Base-by-base conservation (phyloP, 2,329 filamentous ascomycete species). In the Dactylella cylindrospora region DNA sequence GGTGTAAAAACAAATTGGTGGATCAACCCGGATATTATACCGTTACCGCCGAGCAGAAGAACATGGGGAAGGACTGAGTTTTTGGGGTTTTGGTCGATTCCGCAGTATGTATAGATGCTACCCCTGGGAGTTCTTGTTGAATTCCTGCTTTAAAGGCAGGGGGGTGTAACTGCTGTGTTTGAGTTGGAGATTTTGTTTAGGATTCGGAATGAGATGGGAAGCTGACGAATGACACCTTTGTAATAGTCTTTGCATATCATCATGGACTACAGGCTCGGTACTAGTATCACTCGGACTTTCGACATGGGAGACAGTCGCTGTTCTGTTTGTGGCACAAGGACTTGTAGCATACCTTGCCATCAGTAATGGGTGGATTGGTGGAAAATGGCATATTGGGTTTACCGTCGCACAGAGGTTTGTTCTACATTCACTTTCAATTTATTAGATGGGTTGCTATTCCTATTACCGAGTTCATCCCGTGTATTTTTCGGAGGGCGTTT, bases 21-120 rank as follows among this genome's bases (percentile, higher is more conserved):
- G 57, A 62, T 62, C 49, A 62, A 62, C 31, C 57, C 57, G 25
- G 57, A 62, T 17, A 62, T 62, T 29, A 62, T 62, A 12, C 57
- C 57, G 22, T 25, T 62, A 25, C 57, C 57, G 2, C 57, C 57
- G 7, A 49, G 36, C 35, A 35, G 57, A 35, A 15, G 57, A n/a
- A 62, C 57, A 28, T 62, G 57, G 57, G 57, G 57, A 22, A 41
- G 57, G n/a, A 62, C 57, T 25, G 57, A 62, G 43, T 62, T 62
- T 32, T 32, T 62, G 36, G 57, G 49, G 25, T 62, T 62, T 35
- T 62, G 57, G 57, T 62, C 57, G 17, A 47, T 50, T 13, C 57
- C 57, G 15, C 57, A 62, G 57, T 62, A 49, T 20, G 57, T 54
- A 43, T 29, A 20, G 12, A 13, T 17, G 15, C 26, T 26, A 9